These are phyloP conservation scores for Xylaria venustula DNA, from an alignment of 495 filamentous ascomycete genomes.

Conservation along the genomic window DNA sequence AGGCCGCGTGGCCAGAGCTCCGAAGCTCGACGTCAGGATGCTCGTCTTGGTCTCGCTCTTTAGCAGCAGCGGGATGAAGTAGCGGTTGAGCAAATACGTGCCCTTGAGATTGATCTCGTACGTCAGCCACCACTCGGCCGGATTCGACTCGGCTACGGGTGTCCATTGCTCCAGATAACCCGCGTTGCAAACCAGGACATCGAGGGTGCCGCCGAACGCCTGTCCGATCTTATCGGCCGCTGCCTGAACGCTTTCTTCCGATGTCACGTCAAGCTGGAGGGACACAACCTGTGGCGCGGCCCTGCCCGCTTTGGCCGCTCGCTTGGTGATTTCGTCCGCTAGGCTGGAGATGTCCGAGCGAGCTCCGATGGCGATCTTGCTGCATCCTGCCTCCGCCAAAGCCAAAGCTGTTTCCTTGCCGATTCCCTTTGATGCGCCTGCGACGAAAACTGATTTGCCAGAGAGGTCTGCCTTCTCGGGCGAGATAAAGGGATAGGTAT, in stretches of 20 bases:
- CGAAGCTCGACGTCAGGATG: constrained; percentile 34
- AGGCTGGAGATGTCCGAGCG: constrained; percentile 37
- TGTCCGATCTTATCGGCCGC: constrained; percentile 30
- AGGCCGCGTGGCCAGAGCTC: constrained; percentile 21
- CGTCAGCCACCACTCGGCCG: constrained; percentile 42
- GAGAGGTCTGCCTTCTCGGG: constrained; percentile 37
- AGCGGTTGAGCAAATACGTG: constrained; percentile 36
- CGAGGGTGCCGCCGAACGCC: constrained; percentile 36
- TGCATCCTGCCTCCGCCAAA: constrained; percentile 44
- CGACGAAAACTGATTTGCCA: constrained; percentile 56
- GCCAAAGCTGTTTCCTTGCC: constrained; percentile 49
- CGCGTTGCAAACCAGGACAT: constrained; percentile 45
- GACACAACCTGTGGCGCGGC: constrained; percentile 39
- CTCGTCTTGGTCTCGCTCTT: constrained; percentile 34
- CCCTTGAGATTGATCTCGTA: constrained; percentile 47
- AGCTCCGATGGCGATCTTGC: constrained; percentile 42
- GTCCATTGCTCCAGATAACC: constrained; percentile 38
- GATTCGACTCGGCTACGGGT: constrained; percentile 29
- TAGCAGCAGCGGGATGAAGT: constrained; percentile 45
- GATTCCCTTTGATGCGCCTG: constrained; percentile 57
- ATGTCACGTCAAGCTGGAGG: constrained; percentile 42
- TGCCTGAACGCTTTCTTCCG: constrained; percentile 32
- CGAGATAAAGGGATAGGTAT: constrained; percentile 40
- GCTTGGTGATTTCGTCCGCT: constrained; percentile 32
- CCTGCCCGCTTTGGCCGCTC: constrained; percentile 31